Evolutionary conservation across 1,284 basidiomycete genomes (phyloP), one percentile per base, ranked within the genome.

Genomic region (Cutaneotrichosporon sp.): DNA sequence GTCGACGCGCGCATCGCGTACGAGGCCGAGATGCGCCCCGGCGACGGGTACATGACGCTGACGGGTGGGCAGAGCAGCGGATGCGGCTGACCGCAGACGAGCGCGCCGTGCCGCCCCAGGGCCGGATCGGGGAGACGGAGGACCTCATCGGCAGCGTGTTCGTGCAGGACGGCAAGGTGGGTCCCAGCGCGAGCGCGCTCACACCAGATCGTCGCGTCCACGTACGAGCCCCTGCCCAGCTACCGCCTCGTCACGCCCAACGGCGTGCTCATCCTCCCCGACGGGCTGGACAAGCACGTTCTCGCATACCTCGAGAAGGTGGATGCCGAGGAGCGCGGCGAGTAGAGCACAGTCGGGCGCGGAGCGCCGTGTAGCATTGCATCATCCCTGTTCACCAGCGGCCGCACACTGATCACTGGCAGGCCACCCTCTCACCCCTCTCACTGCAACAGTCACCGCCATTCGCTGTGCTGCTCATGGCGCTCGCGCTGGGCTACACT

Each of bases 91-190:
- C 54, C 4, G 67, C 72, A 78, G 79, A 79, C 61, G 76, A 77
- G 58, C 65, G 79, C 50, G 73, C 73, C 9, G 50, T 77, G 0
- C 77, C 79, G 1, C 78, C 78, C 1, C 71, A 74, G 16, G 78
- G 78, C 7, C 67, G 79, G n/a, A 77, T 79, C 54, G 77, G 76
- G 20, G 77, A 79, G 64, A 72, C 76, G 1, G 77, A 80, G 61
- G 79, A 80, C 64, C 65, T 79, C n/a, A 75, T 80, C 11, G 78
- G 71, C 9, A 72, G 68, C 14, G 72, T 80, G 10, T 79, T 77
- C 56, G 78, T 80, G 4, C 62, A 77, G 65, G 69, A 72, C 24
- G 75, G 75, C 50, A 77, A 79, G 64, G 76, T 79, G 42, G 20
- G 72, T 68, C 6, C 18, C 16, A 36, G 7, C 16, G 18, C n/a